Evolutionary conservation across 345 rosid genomes (phyloP), one percentile per base, ranked within the genome.

Genomic region (Aquilaria yunnanensis): DNA sequence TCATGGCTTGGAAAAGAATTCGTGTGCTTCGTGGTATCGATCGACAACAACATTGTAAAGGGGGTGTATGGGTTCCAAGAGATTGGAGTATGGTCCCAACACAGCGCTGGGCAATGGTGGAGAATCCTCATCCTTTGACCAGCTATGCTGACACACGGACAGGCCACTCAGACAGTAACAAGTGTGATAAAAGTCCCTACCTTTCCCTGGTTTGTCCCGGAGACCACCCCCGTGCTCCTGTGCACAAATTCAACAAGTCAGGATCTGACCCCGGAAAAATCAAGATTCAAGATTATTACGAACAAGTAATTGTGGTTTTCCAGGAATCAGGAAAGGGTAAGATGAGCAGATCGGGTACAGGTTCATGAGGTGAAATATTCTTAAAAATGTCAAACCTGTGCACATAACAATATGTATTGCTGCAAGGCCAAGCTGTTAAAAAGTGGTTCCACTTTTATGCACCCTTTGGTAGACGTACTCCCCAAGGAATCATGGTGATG

Each of bases 91-190:
- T 5, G 85, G 77, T 60, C 99, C 99, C 54, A 88, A 30, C 45
- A 94, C 82, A 23, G 80, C 77, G 49, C 48, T 53, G 41, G 88
- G 80, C 75, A 71, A 53, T 0, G 98, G 96, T 12, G 83, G 79
- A 43, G 82, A 74, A 55, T 82, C 75, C 55, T 73, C 80, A 33
- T 79, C 82, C 59, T 74, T 81, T 12, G 77, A 85, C 76, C 75
- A 71, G 74, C 83, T 77, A 65, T 80, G 80, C 62, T 90, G 97
- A 73, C 95, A 75, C 55, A 84, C 84, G 0, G 99, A 82, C 2
- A 94, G 77, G 33, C 96, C 99, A 11, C 99, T 90, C 7, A 94
- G 72, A 68, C 97, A 94, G 77, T 94, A 94, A 72, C 99, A 94
- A 2, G 99, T 88, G 81, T 94, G 97, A 73, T 94, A 90, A 62